phyloP scores from a whole-genome alignment of 2,329 filamentous ascomycete genomes.

The Calonectria multiphialidica region DNA sequence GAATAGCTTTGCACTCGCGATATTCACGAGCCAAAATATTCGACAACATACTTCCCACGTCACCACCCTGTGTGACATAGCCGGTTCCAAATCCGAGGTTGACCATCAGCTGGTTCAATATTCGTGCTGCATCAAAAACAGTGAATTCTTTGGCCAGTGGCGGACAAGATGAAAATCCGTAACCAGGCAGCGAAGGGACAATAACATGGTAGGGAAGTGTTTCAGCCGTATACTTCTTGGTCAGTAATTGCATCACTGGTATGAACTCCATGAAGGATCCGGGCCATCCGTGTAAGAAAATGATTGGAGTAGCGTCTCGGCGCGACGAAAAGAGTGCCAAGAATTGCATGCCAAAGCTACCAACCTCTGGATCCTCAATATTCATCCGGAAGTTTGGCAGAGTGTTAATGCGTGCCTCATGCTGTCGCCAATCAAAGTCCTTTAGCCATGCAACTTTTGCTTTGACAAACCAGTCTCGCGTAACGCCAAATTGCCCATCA shows the following conservation, averaged over 20 bases:
- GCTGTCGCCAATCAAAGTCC: not conserved
- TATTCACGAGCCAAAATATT: not conserved
- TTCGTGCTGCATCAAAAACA: too few relatives aligned
- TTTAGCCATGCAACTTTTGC: constrained; percentile 1
- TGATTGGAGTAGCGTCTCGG: constrained; percentile 61
- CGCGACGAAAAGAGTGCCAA: constrained; percentile 65
- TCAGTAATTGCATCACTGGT: constrained; percentile 59
- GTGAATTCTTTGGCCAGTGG: constrained; percentile 54
- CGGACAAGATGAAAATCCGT: constrained; percentile 61
- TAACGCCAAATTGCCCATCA: not conserved
- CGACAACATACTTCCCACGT: constrained; percentile 58
- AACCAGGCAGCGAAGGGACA: constrained; percentile 67
- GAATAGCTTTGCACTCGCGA: not conserved
- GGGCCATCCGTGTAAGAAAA: constrained; percentile 69
- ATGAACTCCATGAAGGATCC: constrained; percentile 67
- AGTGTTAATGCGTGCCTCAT: not conserved
- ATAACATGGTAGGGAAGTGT: constrained; percentile 69
- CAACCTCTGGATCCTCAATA: not conserved
- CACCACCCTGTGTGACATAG: constrained; percentile 69
- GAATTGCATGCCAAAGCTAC: constrained; percentile 59
- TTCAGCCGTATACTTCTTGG: constrained; percentile 59
- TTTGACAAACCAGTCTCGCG: not conserved
- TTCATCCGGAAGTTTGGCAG: constrained; percentile 3
- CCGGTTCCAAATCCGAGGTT: constrained; percentile 63
- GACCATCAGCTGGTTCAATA: constrained; percentile 63